A percentile compares a stretch with the other conserved stretches of the same genome.
Conservation (phyloP, 495 filamentous ascomycete species). For the Aspergillus saccharolyticus region DNA sequence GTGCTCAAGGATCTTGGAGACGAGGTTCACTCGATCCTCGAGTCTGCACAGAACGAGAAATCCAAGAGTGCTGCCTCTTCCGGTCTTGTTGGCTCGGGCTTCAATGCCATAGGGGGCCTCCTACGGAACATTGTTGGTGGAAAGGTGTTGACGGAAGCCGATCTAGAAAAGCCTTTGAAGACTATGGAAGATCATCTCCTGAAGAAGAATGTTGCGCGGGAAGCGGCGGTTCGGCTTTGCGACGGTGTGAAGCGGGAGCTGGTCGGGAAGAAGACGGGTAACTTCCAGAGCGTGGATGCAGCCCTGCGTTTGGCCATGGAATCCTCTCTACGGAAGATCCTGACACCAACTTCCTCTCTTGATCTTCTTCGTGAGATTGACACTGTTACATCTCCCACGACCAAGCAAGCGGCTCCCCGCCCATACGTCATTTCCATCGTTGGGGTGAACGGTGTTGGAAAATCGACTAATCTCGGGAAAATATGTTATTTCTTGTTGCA, state of each 20-base stretch:
- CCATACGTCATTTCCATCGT: conserved; percentile 98
- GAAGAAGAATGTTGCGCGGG: conserved; percentile 92
- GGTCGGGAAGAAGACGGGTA: conserved; percentile 84
- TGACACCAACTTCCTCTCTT: conserved; percentile 90
- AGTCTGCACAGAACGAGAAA: conserved; percentile 62
- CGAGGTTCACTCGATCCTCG: conserved; percentile 84
- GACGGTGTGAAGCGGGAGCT: conserved; percentile 87
- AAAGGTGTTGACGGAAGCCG: conserved; percentile 79
- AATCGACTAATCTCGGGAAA: conserved; percentile 94
- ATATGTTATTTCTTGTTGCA: conserved; percentile 96
- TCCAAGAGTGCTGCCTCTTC: conserved; percentile 41
- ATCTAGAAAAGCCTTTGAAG: conserved; percentile 86
- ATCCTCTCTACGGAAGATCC: conserved; percentile 83
- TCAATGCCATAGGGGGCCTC: conserved; percentile 75
- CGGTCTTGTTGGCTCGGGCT: conserved; percentile 69
- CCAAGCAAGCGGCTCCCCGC: conserved; percentile 49
- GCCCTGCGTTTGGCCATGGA: conserved; percentile 82
- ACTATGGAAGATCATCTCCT: conserved; percentile 94
- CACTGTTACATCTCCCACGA: conserved; percentile 59
- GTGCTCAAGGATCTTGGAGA: conserved; percentile 90
- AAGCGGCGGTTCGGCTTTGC: conserved; percentile 87
- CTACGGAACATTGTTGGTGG: conserved; percentile 94
- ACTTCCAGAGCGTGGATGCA: conserved; percentile 85
- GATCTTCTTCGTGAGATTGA: conserved; percentile 93
- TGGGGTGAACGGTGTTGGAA: conserved; percentile 96